phyloP scores from a whole-genome alignment of 2,329 filamentous ascomycete species.

The Sphaerulina populicola region DNA sequence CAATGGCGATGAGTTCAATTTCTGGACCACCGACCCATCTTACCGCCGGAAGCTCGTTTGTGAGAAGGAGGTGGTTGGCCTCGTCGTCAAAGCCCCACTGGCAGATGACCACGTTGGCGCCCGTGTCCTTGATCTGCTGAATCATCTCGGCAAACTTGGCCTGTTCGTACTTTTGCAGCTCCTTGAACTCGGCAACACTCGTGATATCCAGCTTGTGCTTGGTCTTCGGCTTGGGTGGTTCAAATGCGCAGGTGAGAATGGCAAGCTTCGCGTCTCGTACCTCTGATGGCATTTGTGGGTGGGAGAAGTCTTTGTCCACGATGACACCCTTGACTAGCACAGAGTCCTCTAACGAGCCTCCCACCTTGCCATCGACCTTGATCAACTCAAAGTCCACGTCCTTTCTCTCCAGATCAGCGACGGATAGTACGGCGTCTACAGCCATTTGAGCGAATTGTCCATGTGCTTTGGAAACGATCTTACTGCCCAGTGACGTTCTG shows the following conservation, averaged over 20 bases:
- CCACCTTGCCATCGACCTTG: constrained; percentile 98
- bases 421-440: constrained; percentile 91
- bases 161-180: constrained; percentile 88
- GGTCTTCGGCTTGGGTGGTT: constrained; percentile 98
- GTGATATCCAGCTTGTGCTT: constrained; percentile 99
- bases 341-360: constrained; percentile 85
- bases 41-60: constrained; percentile 91
- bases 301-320: constrained; percentile 98
- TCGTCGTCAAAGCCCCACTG: constrained; percentile 99
- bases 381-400: constrained; percentile 99
- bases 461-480: constrained; percentile 98
- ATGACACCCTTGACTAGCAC: constrained; percentile 96
- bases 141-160: constrained; percentile 99
- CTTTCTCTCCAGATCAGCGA: constrained; percentile 89
- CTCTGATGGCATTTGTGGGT: constrained; percentile 96
- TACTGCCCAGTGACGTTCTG: constrained; percentile 91
- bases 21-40: constrained; percentile 97
- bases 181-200: constrained; percentile 95
- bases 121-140: constrained; percentile 91
- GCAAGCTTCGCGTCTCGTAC: constrained; percentile 93
- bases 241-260: constrained; percentile 94
- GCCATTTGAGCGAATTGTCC: constrained; percentile 97
- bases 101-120: constrained; percentile 94
- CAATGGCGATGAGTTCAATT: constrained; percentile 96
- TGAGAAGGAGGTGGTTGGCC: constrained; percentile 91